Evolutionary conservation across 1,284 basidiomycete genomes (phyloP).

Genomic region (Tremellales sp.): DNA sequence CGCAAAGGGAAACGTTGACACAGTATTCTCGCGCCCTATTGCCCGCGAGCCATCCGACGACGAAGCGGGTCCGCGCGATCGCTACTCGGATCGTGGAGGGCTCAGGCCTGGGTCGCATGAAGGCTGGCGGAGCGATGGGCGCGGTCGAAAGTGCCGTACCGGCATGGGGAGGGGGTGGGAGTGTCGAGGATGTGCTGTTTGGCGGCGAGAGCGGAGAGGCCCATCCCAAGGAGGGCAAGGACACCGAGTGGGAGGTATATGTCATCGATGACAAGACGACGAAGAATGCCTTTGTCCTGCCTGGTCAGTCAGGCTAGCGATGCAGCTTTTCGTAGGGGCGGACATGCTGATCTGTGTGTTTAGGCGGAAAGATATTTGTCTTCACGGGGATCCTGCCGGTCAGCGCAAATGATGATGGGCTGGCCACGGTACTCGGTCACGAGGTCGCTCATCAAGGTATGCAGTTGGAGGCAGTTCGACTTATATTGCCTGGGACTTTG

Average conservation of each 20-base stretch:
- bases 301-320: too few relatives aligned
- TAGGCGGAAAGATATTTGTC: constrained; percentile 73
- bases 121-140: constrained; percentile 38
- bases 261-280: constrained; percentile 72
- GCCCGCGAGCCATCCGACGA: constrained; percentile 64
- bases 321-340: constrained; percentile 13
- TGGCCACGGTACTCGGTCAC: constrained; percentile 83
- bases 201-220: constrained; percentile 21
- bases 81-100: constrained; percentile 68
- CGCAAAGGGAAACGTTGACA: constrained; percentile 55
- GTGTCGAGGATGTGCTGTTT: constrained; percentile 30
- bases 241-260: constrained; percentile 56
- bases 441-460: constrained; percentile 82
- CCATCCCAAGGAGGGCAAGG: constrained; percentile 43
- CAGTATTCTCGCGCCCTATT: constrained; percentile 62
- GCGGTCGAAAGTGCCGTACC: constrained; percentile 33
- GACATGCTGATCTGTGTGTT: too few relatives aligned
- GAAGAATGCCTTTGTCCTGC: constrained; percentile 76
- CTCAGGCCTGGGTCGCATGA: constrained; percentile 64
- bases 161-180: constrained; percentile 30
- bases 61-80: constrained; percentile 64
- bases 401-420: constrained; percentile 70
- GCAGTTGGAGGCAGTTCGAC: constrained; percentile 21
- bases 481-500: background rate
- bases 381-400: constrained; percentile 86